A percentile compares a stretch with the other conserved stretches of the same genome.
These are phyloP conservation scores for Candida dubliniensis DNA, from an alignment of 1,139 yeast genomes.

Conservation along the genomic window DNA sequence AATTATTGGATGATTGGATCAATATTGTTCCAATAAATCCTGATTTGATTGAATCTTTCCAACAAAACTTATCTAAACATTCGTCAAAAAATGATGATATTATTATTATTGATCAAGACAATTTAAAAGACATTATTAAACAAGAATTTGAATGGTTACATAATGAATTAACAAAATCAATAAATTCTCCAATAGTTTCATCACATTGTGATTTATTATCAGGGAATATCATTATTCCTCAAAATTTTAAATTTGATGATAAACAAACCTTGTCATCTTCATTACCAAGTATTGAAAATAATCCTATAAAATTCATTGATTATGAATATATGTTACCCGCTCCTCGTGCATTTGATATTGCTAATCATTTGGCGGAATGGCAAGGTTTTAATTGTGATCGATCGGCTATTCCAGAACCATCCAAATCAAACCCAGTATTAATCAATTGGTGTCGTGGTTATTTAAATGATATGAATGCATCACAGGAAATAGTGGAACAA, in stretches of 20 bases:
- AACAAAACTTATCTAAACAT: slow-evolving; percentile 26
- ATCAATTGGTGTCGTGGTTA: slow-evolving; percentile 57
- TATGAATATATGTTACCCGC: slow-evolving; percentile 82
- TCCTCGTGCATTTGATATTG: slow-evolving; percentile 79
- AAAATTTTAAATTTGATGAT: slow-evolving; percentile 20
- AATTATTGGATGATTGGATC: slow-evolving; percentile 62
- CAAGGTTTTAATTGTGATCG: slow-evolving; percentile 78
- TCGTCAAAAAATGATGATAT: slow-evolving; percentile 16
- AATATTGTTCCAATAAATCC: slow-evolving; percentile 53
- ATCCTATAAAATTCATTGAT: slow-evolving; percentile 68
- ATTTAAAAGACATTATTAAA: slow-evolving; percentile 39
- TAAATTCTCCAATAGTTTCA: slow-evolving; percentile 55
- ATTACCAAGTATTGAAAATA: slow-evolving; percentile 20
- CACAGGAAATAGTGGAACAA: slow-evolving; percentile 23
- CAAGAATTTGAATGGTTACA: slow-evolving; percentile 60
- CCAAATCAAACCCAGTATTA: slow-evolving; percentile 42
- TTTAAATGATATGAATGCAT: slow-evolving; percentile 32
- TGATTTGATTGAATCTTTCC: slow-evolving; percentile 43
- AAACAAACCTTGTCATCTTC: slow-evolving; percentile 22
- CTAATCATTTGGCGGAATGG: slow-evolving; percentile 88
- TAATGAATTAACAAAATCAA: slow-evolving; percentile 30
- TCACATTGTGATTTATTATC: slow-evolving; percentile 73
- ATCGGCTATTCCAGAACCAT: slow-evolving; percentile 57
- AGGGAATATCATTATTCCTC: slow-evolving; percentile 70
- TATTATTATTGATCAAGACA: slow-evolving; percentile 15